Conservation (phyloP, 352 stramenopile species). For the Thalassiosira sp. region DNA sequence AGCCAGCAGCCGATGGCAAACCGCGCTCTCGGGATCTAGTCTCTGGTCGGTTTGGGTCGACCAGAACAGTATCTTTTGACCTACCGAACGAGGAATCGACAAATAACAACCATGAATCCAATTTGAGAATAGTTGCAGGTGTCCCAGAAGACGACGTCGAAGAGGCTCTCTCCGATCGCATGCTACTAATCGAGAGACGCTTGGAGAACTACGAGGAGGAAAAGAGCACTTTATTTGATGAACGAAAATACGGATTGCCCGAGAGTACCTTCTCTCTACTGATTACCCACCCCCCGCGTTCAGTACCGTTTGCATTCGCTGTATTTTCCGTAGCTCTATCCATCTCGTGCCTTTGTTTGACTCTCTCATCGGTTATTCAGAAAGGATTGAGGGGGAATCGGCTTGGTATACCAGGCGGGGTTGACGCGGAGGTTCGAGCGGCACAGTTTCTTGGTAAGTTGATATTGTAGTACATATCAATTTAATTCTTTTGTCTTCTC, state of each 20-base stretch:
- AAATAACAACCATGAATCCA: neutral
- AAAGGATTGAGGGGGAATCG: slow-evolving; percentile 9
- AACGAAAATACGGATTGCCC: slow-evolving; percentile 11
- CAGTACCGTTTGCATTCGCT: slow-evolving; percentile 21
- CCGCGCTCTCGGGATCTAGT: too few relatives aligned
- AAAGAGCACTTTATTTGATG: slow-evolving; percentile 2
- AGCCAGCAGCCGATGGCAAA: too few relatives aligned
- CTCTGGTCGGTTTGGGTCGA: neutral
- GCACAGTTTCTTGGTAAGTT: slow-evolving; percentile 35
- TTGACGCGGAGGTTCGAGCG: slow-evolving; percentile 1
- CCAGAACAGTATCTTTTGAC: neutral
- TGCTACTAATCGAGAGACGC: slow-evolving; percentile 12
- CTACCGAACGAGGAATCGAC: neutral
- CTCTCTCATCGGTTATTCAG: neutral
- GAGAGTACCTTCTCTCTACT: slow-evolving; percentile 37
- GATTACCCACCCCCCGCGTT: slow-evolving; percentile 22
- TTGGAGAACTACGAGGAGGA: slow-evolving; percentile 4
- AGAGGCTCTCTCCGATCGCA: neutral
- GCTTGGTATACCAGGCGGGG: slow-evolving; percentile 4
- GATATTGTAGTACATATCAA: neutral
- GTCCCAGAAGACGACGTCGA: neutral
- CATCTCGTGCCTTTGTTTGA: slow-evolving; percentile 11
- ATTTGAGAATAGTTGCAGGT: neutral
- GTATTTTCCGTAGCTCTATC: slow-evolving; percentile 21
- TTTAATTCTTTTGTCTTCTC: neutral